Evolutionary conservation across 1,139 yeast genomes (phyloP), one percentile per base, ranked within the genome.

Genomic region (Lodderomyces beijingensis): DNA sequence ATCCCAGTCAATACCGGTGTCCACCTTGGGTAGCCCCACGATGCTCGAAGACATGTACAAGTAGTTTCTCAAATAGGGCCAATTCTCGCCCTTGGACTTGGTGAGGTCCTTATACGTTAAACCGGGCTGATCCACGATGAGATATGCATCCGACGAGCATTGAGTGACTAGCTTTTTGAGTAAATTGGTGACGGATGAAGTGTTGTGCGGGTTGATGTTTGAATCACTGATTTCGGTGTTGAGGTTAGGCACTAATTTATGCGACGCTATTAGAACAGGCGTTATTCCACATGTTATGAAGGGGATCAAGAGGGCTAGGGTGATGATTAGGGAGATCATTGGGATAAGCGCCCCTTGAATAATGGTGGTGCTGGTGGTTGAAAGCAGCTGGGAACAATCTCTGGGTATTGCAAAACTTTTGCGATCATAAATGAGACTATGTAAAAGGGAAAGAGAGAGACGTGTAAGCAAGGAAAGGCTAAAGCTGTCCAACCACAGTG

Each of bases 51-150:
- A 65, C 51, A 73, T 62, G 17, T 68, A 57, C 39, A 81, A 49
- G 49, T 79, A 76, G 33, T 70, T 67, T 33, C 80, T 60, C 16
- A 84, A 47, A 41, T 72, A 66, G 1, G 64, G 66, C 72, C 85
- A 82, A 16, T 63, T 54, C 3, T 65, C 62, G 31, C 56, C 56
- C 17, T 54, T 48, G 1, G 25, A 19, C 28, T 63, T 61, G 16
- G 62, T 61, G 38, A 86, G 62, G 53, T 86, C 95, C n/a, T 59
- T 57, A 32, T 69, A 58, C 2, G 55, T 55, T 34, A 86, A 53
- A 0, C 93, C 93, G 0, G 95, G 95, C 29, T 76, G 77, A 47
- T 83, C 74, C 1, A 85, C 64, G 11, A 86, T 55, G 2, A 87
- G 47, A 45, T 81, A 83, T 1, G 80, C 83, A 50, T 85, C 84